phyloP scores from a whole-genome alignment of 176 grass and related monocot species.

The Areca catechu region DNA sequence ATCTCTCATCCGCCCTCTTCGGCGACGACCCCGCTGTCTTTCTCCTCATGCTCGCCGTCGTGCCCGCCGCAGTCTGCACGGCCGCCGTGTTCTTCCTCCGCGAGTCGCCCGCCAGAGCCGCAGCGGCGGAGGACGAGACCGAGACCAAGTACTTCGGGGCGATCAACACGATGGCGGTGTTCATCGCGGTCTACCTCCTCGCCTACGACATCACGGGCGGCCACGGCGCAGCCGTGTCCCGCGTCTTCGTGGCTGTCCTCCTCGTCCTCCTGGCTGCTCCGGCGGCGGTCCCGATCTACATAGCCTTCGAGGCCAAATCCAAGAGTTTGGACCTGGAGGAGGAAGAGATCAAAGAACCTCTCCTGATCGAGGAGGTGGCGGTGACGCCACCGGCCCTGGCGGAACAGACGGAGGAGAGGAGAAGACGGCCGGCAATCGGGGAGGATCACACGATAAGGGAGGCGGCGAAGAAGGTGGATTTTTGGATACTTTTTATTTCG shows the following conservation, averaged over 20 bases:
- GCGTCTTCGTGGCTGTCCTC: slow-evolving; percentile 50
- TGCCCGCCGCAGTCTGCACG: slow-evolving; percentile 53
- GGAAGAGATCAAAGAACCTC: background rate
- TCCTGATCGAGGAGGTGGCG: background rate
- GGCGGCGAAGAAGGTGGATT: slow-evolving; percentile 49
- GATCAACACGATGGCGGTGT: slow-evolving; percentile 71
- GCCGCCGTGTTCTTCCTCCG: slow-evolving; percentile 88
- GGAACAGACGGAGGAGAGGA: background rate
- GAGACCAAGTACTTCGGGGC: slow-evolving; percentile 48
- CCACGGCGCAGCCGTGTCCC: slow-evolving; percentile 25
- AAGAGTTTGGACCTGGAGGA: slow-evolving; percentile 35
- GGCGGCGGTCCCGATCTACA: slow-evolving; percentile 48
- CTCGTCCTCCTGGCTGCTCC: slow-evolving; percentile 66
- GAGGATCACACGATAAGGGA: slow-evolving; percentile 88
- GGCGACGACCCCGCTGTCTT: slow-evolving; percentile 63
- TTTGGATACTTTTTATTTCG: slow-evolving; percentile 85
- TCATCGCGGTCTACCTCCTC: slow-evolving; percentile 85
- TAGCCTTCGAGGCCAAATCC: slow-evolving; percentile 20
- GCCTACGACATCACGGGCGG: slow-evolving; percentile 56
- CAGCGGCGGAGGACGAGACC: slow-evolving; percentile 15
- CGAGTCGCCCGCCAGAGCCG: slow-evolving; percentile 12
- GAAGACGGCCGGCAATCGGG: slow-evolving; percentile 45
- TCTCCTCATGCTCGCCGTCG: slow-evolving; percentile 80
- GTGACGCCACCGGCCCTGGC: slow-evolving; percentile 5
- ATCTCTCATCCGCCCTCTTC: slow-evolving; percentile 78